Percentiles rank a stretch among this genome's conserved stretches.
phyloP scores from a whole-genome alignment of 2,329 filamentous ascomycete species.

The Colletotrichum salicis region DNA sequence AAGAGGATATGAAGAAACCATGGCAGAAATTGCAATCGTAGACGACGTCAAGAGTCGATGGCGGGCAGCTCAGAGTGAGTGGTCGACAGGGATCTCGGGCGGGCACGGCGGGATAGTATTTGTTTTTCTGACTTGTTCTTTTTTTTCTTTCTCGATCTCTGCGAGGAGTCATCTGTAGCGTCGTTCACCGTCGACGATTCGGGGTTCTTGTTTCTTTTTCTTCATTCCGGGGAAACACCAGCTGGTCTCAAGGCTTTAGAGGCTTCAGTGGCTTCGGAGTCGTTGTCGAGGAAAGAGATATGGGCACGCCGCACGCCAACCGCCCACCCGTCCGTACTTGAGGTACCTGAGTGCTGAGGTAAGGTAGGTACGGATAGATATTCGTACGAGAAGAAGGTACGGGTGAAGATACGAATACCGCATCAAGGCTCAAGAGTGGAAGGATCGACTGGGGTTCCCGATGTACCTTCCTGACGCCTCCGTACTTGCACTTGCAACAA shows the following conservation, averaged over 20 bases:
- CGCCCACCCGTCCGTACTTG: background rate
- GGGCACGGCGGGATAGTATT: background rate
- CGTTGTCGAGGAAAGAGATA: conserved; percentile 7
- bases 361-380: no score
- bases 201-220: conserved; percentile 19
- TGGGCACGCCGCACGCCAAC: background rate
- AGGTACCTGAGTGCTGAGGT: background rate
- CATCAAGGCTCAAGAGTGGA: background rate
- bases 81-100: background rate
- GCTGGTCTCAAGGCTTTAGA: conserved; percentile 8
- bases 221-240: conserved; percentile 31
- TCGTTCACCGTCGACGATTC: conserved; percentile 3
- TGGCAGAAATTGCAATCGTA: background rate
- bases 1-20: background rate
- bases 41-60: conserved; percentile 10
- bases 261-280: conserved; percentile 4
- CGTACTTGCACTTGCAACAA: background rate
- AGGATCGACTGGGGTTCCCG: background rate
- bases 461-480: background rate
- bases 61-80: background rate
- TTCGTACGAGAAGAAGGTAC: background rate
- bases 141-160: conserved; percentile 3
- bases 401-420: background rate
- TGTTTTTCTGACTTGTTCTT: background rate
- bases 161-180: background rate